Evolutionary conservation across 106 monocot species (phyloP).

Genomic region (Iris macrosiphon): DNA sequence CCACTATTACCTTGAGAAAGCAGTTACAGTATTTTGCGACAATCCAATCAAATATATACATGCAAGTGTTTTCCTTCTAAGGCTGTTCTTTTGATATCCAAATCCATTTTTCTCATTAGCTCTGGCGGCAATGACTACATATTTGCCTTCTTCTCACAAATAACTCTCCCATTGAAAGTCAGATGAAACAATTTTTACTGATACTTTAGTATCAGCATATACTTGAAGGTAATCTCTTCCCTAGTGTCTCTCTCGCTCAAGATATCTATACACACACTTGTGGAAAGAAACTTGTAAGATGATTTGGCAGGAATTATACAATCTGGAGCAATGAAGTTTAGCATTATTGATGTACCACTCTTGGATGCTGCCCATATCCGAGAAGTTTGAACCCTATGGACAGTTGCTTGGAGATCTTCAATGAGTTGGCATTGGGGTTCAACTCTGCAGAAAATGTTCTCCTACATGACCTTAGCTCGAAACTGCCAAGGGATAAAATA

Average conservation of each 20-base stretch:
- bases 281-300: too few species aligned
- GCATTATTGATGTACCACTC: constrained; percentile 14
- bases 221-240: not conserved
- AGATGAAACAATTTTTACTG: constrained; percentile 6
- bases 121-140: constrained; percentile 35
- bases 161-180: not conserved
- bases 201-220: not conserved
- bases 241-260: not conserved
- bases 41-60: too few species aligned
- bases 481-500: constrained; percentile 28
- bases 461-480: constrained; percentile 21
- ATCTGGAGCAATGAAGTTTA: constrained; percentile 35
- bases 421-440: constrained; percentile 20
- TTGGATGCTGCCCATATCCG: constrained; percentile 30
- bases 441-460: constrained; percentile 11
- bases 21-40: too few species aligned
- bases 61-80: not conserved
- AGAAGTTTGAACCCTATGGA: constrained; percentile 16
- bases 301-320: constrained; percentile 20
- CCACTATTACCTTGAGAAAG: too few species aligned
- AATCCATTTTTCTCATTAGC: constrained; percentile 31
- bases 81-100: constrained; percentile 1
- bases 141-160: constrained; percentile 10
- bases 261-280: not conserved
- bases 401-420: constrained; percentile 18